Base-by-base conservation (phyloP, 768 basidiomycete species). In the Tylopilus cervinicoccineus region DNA sequence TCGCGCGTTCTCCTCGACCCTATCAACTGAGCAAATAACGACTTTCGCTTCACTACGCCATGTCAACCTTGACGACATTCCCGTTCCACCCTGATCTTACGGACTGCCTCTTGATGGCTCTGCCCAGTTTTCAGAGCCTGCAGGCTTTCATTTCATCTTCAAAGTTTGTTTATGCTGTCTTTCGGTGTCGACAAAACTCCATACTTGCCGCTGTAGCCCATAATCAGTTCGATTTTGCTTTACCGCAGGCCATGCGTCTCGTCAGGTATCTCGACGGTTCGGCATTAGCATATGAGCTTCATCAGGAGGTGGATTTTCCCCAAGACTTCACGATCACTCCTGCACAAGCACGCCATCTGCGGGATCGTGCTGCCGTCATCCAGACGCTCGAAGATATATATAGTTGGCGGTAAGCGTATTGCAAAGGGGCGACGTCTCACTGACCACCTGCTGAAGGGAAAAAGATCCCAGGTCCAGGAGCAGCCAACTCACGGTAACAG, bases 361-460 rank as follows among this genome's bases (percentile, higher is more conserved):
- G 54, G 12, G n/a, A 38, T 3, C 58, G 64, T 43, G 65, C 64
- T 11, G 22, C 38, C n/a, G 52, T 57, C 13, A 62, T 69, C 17
- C 54, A 38, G 5, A 38, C 45, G 4, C 48, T 76, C 28, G 73
- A 74, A 56, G 65, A 67, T 38, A 50, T 74, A 1, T 76, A 70
- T 51, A 76, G 74, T 43, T 55, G 63, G 43, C 68, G 68, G 75
- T 68, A 58, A 37, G 63, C 5, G 22, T 14, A 11, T 6, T 27
- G 28, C 9, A n/a, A n/a, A n/a, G n/a, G 4, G 6, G 8, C 7
- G 44, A 38, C 16, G 6, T 42, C 14, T 50, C 2, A 27, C 13
- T 52, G 32, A 26, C 24, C 27, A 26, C 8, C 7, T 24, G 0
- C 26, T 22, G n/a, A 46, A 74, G 73, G 36, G 52, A 70, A 53